Conservation (phyloP, 192 early-diverging fungal species). For the Mortierella hygrophila region DNA sequence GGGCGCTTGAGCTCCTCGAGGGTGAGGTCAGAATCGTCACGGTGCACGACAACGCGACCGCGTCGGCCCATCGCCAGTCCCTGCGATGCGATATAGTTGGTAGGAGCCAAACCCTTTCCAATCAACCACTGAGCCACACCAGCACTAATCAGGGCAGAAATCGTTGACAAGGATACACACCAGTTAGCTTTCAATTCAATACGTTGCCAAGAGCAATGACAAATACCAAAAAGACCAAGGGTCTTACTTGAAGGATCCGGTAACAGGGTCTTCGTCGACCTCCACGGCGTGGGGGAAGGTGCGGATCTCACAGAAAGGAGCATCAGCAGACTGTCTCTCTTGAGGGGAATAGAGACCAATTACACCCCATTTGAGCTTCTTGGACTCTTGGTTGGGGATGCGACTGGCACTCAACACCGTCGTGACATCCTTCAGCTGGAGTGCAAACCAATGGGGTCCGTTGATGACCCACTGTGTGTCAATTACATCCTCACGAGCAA, state of each 20-base stretch:
- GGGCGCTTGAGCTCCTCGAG: slow-evolving; percentile 9
- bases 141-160: slow-evolving; percentile 11
- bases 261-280: slow-evolving; percentile 33
- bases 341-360: slow-evolving; percentile 13
- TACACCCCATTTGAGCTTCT: slow-evolving; percentile 15
- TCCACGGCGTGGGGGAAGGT: slow-evolving; percentile 19
- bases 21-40: slow-evolving; percentile 20
- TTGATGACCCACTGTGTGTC: slow-evolving; percentile 36
- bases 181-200: background rate
- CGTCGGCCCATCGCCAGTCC: slow-evolving; percentile 32
- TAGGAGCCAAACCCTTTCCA: slow-evolving; percentile 15
- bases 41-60: slow-evolving; percentile 18
- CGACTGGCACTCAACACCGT: slow-evolving; percentile 26
- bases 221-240: background rate
- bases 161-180: background rate
- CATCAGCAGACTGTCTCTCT: background rate
- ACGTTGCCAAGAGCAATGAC: background rate
- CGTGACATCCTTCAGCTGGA: slow-evolving; percentile 14
- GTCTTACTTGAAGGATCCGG: slow-evolving; percentile 39
- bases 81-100: slow-evolving; percentile 29
- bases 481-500: slow-evolving; percentile 18
- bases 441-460: slow-evolving; percentile 34
- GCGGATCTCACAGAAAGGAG: slow-evolving; percentile 29
- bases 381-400: slow-evolving; percentile 18
- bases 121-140: slow-evolving; percentile 42